Evolutionary conservation across 257 asterid species (phyloP).

Genomic region (Haberlea rhodopensis): DNA sequence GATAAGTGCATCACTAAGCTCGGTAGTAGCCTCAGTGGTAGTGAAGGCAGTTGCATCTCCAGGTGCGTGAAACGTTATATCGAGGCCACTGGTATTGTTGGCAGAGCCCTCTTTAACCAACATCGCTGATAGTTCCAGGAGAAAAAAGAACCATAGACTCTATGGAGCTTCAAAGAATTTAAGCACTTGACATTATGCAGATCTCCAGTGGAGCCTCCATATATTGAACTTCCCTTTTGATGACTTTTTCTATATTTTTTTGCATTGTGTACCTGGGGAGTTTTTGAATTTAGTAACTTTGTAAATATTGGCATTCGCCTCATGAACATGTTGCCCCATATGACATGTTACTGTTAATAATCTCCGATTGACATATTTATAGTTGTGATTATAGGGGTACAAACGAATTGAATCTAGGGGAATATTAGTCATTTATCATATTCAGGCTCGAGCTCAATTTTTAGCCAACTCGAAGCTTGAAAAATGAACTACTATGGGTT

Average conservation of each 20-base stretch:
- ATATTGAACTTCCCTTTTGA: background rate
- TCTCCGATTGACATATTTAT: too few relatives aligned
- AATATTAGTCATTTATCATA: too few relatives aligned
- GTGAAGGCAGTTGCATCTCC: constrained; percentile 84
- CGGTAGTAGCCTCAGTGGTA: constrained; percentile 76
- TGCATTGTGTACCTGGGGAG: background rate
- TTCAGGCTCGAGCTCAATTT: too few relatives aligned
- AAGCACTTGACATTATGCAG: background rate
- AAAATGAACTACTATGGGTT: too few relatives aligned
- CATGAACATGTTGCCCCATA: background rate
- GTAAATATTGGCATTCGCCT: background rate
- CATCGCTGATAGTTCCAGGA: constrained; percentile 32
- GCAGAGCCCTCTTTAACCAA: constrained; percentile 63
- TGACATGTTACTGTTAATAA: background rate
- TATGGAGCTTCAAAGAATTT: background rate
- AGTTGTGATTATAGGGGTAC: background rate
- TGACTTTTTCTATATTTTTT: background rate
- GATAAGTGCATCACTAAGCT: constrained; percentile 92
- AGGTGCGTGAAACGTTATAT: constrained; percentile 89
- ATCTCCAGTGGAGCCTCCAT: background rate
- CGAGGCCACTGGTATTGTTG: constrained; percentile 80
- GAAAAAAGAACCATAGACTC: background rate
- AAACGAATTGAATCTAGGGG: background rate
- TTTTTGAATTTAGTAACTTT: background rate
- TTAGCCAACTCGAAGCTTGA: background rate